A percentile compares a stretch with the other conserved stretches of the same genome.
Evolutionary conservation across 2,329 filamentous ascomycete species (phyloP).

Genomic region (Ampelomyces quisqualis): DNA sequence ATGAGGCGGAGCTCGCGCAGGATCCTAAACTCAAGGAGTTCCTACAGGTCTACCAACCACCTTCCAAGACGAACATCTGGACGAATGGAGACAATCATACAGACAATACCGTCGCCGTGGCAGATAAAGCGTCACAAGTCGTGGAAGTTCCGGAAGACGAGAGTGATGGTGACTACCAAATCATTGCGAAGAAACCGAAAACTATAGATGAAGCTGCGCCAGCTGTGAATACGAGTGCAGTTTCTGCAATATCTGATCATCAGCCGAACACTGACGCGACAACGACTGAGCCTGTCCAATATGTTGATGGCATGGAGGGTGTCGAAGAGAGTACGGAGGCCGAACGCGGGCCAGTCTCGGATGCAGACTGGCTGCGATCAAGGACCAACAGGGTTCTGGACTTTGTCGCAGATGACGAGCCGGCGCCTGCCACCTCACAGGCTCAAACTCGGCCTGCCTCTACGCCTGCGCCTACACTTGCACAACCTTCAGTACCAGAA

Average conservation of each 20-base stretch:
- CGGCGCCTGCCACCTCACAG: background rate
- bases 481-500: constrained; percentile 8
- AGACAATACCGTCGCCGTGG: constrained; percentile 13
- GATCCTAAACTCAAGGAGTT: constrained; percentile 86
- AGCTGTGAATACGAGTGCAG: background rate
- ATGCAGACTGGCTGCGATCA: constrained; percentile 89
- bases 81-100: constrained; percentile 53
- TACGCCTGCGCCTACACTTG: too few relatives aligned
- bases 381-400: constrained; percentile 84
- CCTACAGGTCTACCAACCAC: constrained; percentile 74
- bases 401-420: constrained; percentile 68
- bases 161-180: constrained; percentile 76
- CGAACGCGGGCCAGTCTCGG: constrained; percentile 57
- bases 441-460: background rate
- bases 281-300: background rate
- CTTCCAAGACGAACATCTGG: constrained; percentile 65
- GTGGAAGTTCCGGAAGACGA: constrained; percentile 48
- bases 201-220: constrained; percentile 9
- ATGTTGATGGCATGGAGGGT: constrained; percentile 22
- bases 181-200: constrained; percentile 54
- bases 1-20: constrained; percentile 48
- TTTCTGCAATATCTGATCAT: background rate
- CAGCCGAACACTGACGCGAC: background rate
- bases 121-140: constrained; percentile 20
- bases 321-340: constrained; percentile 17